Evolutionary conservation across 2,329 filamentous ascomycete genomes (phyloP).

Genomic region (Diaporthe citrichinensis): DNA sequence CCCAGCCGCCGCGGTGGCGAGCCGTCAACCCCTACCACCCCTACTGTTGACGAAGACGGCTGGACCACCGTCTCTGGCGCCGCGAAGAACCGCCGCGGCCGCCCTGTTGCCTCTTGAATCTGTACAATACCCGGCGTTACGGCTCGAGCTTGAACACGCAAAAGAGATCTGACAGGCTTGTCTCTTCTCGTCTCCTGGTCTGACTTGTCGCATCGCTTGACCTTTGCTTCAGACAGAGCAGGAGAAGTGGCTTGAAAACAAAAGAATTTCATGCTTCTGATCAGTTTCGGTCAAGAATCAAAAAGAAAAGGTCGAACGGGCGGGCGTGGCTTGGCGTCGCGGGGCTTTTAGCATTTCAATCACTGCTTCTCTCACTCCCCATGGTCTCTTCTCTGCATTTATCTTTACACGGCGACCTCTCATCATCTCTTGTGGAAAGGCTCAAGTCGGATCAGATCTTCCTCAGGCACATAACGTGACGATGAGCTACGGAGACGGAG

Average conservation of each 20-base stretch:
- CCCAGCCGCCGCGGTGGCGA: slow-evolving; percentile 49
- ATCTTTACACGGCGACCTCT: slow-evolving; percentile 19
- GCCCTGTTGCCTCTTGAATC: slow-evolving; percentile 40
- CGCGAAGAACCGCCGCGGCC: slow-evolving; percentile 56
- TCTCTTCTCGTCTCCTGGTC: slow-evolving; percentile 28
- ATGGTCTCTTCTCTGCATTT: slow-evolving; percentile 31
- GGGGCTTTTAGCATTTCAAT: slow-evolving; percentile 37
- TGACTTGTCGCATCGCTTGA: slow-evolving; percentile 28
- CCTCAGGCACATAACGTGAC: slow-evolving; percentile 35
- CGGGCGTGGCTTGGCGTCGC: slow-evolving; percentile 41
- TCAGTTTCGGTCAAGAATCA: slow-evolving; percentile 34
- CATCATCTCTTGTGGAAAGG: slow-evolving; percentile 15
- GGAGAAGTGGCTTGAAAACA: slow-evolving; percentile 29
- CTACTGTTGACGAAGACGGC: slow-evolving; percentile 70
- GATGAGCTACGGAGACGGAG: slow-evolving; percentile 19
- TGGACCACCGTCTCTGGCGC: slow-evolving; percentile 71
- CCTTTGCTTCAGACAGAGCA: slow-evolving; percentile 3
- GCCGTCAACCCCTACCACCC: slow-evolving; percentile 50
- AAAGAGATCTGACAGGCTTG: slow-evolving; percentile 11
- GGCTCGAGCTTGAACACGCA: slow-evolving; percentile 20
- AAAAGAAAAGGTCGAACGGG: slow-evolving; percentile 34
- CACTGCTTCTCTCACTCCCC: slow-evolving; percentile 28
- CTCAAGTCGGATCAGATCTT: slow-evolving; percentile 21
- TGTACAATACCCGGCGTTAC: slow-evolving; percentile 39
- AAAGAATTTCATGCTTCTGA: slow-evolving; percentile 35